Evolutionary conservation across 345 rosid genomes (phyloP), one percentile per base, ranked within the genome.

Genomic region (Barbarea vulgaris): DNA sequence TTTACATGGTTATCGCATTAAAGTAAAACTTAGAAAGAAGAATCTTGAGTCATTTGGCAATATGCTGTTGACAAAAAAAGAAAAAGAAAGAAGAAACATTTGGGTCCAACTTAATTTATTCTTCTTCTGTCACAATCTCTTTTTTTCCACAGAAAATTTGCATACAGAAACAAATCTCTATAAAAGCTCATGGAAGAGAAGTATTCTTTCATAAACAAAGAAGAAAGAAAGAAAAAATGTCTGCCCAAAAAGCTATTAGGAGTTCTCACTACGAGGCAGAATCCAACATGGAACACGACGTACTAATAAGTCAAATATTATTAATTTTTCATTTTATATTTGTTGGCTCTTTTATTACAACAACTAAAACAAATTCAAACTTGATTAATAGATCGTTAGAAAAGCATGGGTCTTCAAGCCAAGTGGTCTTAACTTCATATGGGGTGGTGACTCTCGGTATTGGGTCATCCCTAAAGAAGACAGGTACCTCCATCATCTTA

Each of bases 391-490:
- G 80, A 64, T 77, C 24, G 76, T 17, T 34, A 77, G 76, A 37
- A 70, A 70, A 64, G 76, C 76, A 64, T 77, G 80, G 80, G 28
- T 77, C 27, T 70, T 70, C 57, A 77, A 70, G 66, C 80, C 80
- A 70, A 70, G 76, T 64, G 61, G 67, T 64, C 76, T 77, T 34
- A 70, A 77, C 11, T 77, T 70, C 76, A 65, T 77, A 55, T 77
- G 72, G 80, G 76, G 80, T 13, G 80, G 80, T 56, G 80, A 77
- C 25, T 77, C 76, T 70, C 71, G 72, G 25, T 77, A 77, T 57
- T 77, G 80, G 80, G 76, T 56, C 76, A 77, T 77, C 67, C 80
- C 80, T 34, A 64, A 64, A 27, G 76, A 70, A 56, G 80, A 77
- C 80, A 70, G 76, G 80, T 70, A 24, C 48, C 5, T 59, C 7